Evolutionary conservation across 495 filamentous ascomycete genomes (phyloP).

Genomic region (Neurospora sp.): DNA sequence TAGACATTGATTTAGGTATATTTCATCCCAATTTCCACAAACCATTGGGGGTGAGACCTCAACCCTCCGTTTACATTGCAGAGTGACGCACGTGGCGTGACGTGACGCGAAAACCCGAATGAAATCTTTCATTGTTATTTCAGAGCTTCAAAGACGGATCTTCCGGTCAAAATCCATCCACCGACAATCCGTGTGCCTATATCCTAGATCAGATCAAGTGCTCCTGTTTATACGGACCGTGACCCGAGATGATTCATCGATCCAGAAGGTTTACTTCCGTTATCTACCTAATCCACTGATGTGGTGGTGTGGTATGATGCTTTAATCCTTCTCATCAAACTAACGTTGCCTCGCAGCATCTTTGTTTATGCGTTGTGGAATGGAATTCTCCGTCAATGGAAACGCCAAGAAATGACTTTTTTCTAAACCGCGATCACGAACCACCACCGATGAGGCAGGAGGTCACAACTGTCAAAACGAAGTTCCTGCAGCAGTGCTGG

Average conservation of each 20-base stretch:
- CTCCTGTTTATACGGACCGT: not conserved
- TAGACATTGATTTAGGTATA: not conserved
- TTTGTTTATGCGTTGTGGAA: not conserved
- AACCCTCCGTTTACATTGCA: not conserved
- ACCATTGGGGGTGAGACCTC: not conserved
- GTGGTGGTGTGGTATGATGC: not conserved
- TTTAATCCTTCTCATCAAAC: not conserved
- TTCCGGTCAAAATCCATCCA: not conserved
- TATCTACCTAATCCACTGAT: too few relatives aligned
- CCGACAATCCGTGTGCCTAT: too few relatives aligned
- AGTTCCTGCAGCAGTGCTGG: not conserved
- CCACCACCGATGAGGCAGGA: not conserved
- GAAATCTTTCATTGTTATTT: not conserved
- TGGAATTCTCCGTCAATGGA: not conserved
- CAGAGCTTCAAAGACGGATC: not conserved
- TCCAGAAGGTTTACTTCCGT: not conserved
- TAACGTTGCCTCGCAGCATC: not conserved
- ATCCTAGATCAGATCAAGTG: not conserved
- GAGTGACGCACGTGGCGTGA: not conserved
- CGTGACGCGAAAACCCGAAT: not conserved
- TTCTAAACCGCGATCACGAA: not conserved
- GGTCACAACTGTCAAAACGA: not conserved
- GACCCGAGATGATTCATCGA: not conserved
- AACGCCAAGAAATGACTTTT: not conserved
- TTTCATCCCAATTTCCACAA: not conserved